Evolutionary conservation across 371 early-diverging fungal species (phyloP), one percentile per base, ranked within the genome.

Genomic region (Rhizopus stolonifer): DNA sequence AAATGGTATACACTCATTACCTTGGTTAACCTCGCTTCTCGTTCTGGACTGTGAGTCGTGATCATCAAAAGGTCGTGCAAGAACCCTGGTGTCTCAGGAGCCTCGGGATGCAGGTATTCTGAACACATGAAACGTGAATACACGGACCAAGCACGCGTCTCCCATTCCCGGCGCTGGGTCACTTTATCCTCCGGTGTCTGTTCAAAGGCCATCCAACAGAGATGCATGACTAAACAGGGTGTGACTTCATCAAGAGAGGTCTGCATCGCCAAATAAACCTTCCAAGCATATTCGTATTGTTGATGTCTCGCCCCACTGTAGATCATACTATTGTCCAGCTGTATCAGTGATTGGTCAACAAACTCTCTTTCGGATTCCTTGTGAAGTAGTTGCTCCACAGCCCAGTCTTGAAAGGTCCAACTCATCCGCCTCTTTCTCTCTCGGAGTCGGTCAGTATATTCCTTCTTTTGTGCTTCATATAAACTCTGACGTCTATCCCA

Each of bases 71-170:
- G 40, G 38, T 74, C 72, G 25, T 61, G 56, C 5, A 74, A 29
- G 29, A 71, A 74, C 0, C 63, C 67, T 10, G 63, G 67, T 14
- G 54, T 60, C 22, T 74, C 75, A 0, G 60, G 61, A 17, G 66
- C 65, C 2, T 69, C 62, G 0, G 71, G 64, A 26, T 63, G 54
- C 18, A 71, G 33, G 18, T 69, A 63, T 36, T 71, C 63, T 4
- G 75, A 70, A 25, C 64, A 69, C 72, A 74, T 71, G 46, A 71
- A 74, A 0, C 67, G 52, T 0, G 62, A 56, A 45, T 74, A 74
- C 2, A 71, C 60, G 1, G 54, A 46, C 71, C 69, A 71, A 9
- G 71, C 72, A 21, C 72, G 69, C 4, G 22, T 31, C 43, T 69
- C 75, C 72, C 75, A 74, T 2, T 52, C 52, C 0, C 54, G 47